phyloP scores from a whole-genome alignment of 1,284 basidiomycete genomes.

The Kwoniella shivajii region DNA sequence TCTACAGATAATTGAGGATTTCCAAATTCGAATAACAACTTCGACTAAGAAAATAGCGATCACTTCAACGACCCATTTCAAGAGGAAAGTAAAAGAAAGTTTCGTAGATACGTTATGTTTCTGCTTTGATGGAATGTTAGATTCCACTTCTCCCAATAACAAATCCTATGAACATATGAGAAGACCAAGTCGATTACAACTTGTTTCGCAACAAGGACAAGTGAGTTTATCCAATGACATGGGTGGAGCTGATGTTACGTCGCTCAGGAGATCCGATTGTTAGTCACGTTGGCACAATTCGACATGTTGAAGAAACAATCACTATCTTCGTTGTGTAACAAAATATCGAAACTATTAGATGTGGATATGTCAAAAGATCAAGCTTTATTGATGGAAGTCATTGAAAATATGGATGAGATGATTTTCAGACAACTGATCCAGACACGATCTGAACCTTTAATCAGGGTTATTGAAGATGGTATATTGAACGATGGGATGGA shows the following conservation, averaged over 20 bases:
- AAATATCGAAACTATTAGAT: constrained; percentile 77
- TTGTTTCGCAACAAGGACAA: background rate
- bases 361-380: constrained; percentile 75
- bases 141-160: constrained; percentile 61
- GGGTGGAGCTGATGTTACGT: too few species aligned
- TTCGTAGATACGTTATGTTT: constrained; percentile 88
- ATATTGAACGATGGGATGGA: constrained; percentile 79
- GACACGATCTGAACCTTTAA: constrained; percentile 71
- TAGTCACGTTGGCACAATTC: constrained; percentile 90
- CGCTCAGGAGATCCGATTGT: constrained; percentile 75
- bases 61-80: constrained; percentile 44
- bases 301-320: constrained; percentile 69
- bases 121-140: constrained; percentile 84
- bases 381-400: constrained; percentile 73
- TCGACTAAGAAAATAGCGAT: constrained; percentile 70
- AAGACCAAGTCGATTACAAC: constrained; percentile 20
- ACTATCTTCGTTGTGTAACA: constrained; percentile 77
- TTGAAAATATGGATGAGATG: constrained; percentile 79
- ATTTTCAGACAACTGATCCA: constrained; percentile 85
- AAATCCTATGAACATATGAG: constrained; percentile 11
- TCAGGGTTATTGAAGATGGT: constrained; percentile 71
- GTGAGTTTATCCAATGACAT: too few species aligned
- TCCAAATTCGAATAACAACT: constrained; percentile 80
- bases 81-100: constrained; percentile 74
- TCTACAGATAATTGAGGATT: constrained; percentile 74